Percentiles rank a stretch among this genome's conserved stretches.
Conservation (phyloP, 2,329 filamentous ascomycete genomes). For the Apiospora hydei region DNA sequence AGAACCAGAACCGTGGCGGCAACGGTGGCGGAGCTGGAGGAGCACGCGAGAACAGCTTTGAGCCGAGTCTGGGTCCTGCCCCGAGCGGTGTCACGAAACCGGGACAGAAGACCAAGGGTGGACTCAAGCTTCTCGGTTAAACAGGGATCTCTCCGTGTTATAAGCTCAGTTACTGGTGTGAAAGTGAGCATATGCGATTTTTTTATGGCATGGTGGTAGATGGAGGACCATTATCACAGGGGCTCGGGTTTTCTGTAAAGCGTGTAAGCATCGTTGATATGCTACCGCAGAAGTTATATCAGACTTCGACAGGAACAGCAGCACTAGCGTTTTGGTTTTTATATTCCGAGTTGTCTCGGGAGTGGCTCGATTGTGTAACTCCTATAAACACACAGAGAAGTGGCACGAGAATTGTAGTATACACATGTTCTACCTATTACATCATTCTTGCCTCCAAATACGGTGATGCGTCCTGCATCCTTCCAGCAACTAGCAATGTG, state of each 20-base stretch:
- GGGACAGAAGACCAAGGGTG: conserved; percentile 73
- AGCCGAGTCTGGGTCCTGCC: conserved; percentile 58
- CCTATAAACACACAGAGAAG: background rate
- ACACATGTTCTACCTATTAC: background rate
- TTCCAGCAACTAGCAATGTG: no score
- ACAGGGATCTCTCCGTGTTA: background rate
- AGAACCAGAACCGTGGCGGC: conserved; percentile 39
- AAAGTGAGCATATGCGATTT: background rate
- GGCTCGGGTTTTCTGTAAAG: background rate
- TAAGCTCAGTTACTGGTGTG: background rate
- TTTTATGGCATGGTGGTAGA: background rate
- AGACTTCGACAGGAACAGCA: background rate
- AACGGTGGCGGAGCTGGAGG: conserved; percentile 41
- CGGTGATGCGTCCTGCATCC: no score
- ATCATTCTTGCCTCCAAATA: background rate
- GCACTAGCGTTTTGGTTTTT: conserved; percentile 12
- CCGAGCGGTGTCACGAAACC: conserved; percentile 66
- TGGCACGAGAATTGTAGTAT: background rate
- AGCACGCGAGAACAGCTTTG: conserved; percentile 46
- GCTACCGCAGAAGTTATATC: background rate
- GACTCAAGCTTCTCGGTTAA: conserved; percentile 67
- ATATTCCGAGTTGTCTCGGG: background rate
- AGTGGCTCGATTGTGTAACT: background rate
- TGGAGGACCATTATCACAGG: background rate
- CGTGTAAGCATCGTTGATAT: background rate